Conservation (phyloP, 2,329 filamentous ascomycete genomes). For the Cladosporium sp. region DNA sequence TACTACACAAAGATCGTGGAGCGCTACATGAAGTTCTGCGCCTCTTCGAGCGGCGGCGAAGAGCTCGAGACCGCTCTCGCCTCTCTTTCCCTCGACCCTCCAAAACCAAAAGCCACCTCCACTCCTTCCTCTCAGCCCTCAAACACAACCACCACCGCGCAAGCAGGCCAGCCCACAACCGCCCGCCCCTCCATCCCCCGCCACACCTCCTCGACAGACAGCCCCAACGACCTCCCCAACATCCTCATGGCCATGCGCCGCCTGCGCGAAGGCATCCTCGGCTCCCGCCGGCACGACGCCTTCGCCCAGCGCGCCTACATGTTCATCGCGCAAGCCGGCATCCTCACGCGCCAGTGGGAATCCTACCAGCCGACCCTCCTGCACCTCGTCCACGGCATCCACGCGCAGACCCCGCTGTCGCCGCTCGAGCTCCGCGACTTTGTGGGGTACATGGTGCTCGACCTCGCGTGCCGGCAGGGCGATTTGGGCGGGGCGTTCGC, state of each 20-base stretch:
- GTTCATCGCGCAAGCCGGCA: constrained; percentile 79
- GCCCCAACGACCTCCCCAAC: constrained; percentile 60
- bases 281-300: constrained; percentile 64
- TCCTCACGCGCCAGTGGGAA: constrained; percentile 75
- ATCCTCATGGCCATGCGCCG: constrained; percentile 84
- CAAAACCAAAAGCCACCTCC: background rate
- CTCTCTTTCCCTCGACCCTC: constrained; percentile 45
- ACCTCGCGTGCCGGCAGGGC: constrained; percentile 76
- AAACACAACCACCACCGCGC: constrained; percentile 11
- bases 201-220: constrained; percentile 28
- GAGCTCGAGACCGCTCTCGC: constrained; percentile 71
- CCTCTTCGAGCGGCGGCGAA: constrained; percentile 62
- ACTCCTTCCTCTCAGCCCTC: background rate
- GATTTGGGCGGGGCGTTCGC: constrained; percentile 69
- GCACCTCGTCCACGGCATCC: constrained; percentile 68
- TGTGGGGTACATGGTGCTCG: constrained; percentile 72
- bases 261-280: constrained; percentile 81
- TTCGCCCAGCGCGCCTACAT: constrained; percentile 88
- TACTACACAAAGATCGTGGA: constrained; percentile 86
- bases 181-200: constrained; percentile 17
- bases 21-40: constrained; percentile 85
- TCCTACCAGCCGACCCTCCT: constrained; percentile 85
- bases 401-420: constrained; percentile 59
- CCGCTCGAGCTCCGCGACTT: constrained; percentile 71
- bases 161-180: constrained; percentile 11